Evolutionary conservation across 1,284 basidiomycete species (phyloP).

Genomic region (Sphagnurus paluster): DNA sequence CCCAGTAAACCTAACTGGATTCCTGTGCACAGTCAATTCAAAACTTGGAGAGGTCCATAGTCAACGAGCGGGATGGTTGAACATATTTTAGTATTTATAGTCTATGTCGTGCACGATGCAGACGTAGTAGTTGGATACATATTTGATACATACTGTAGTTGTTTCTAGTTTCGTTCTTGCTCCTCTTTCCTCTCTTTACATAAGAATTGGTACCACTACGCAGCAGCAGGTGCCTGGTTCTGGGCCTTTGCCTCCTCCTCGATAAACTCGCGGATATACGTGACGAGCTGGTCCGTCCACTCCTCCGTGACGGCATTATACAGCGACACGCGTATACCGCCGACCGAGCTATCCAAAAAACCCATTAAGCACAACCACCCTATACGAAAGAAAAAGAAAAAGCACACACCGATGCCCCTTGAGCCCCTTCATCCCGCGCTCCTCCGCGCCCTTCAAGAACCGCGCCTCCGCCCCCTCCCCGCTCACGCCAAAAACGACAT

Average conservation of each 20-base stretch:
- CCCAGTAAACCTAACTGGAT: too few relatives aligned
- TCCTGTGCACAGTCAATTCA: too few relatives aligned
- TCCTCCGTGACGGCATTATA: constrained; percentile 95
- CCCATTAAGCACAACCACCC: neutral
- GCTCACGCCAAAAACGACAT: constrained; percentile 80
- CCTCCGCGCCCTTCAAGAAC: constrained; percentile 81
- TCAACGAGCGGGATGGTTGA: too few relatives aligned
- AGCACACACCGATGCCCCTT: constrained; percentile 85
- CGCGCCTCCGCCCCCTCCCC: constrained; percentile 67
- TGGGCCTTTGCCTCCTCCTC: constrained; percentile 22
- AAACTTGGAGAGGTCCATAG: too few relatives aligned
- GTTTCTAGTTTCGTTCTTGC: too few relatives aligned
- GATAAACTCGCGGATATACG: constrained; percentile 62
- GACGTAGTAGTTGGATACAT: too few relatives aligned
- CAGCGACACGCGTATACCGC: constrained; percentile 85
- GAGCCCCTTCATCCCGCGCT: constrained; percentile 77
- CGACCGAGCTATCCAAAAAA: constrained; percentile 52
- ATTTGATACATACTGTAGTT: too few relatives aligned
- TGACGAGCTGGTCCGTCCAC: constrained; percentile 62
- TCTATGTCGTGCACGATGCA: too few relatives aligned
- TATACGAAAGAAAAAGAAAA: neutral
- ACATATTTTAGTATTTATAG: too few relatives aligned
- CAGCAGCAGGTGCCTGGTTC: too few relatives aligned
- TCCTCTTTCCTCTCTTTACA: too few relatives aligned
- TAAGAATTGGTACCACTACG: too few relatives aligned